Percentiles rank a stretch among this genome's conserved stretches.
phyloP scores from a whole-genome alignment of 768 basidiomycete species.

The Serendipita vermifera region DNA sequence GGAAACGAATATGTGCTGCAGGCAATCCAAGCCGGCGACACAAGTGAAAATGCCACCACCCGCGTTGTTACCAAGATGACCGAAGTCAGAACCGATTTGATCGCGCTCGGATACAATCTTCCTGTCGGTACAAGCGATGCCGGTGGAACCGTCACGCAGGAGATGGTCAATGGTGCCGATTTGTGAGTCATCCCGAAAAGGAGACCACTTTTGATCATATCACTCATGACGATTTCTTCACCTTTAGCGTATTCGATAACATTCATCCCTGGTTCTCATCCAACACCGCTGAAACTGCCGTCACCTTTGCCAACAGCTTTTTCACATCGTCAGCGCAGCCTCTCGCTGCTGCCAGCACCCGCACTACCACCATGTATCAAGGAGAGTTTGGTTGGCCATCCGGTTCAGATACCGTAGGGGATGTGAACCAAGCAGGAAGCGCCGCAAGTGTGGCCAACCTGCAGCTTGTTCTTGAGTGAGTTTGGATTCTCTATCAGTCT shows the following conservation, averaged over 20 bases:
- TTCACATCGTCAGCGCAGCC: neutral
- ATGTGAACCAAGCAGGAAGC: neutral
- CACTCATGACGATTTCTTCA: neutral
- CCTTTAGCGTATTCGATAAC: too few species aligned
- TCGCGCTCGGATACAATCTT: neutral
- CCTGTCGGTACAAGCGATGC: conserved; percentile 2
- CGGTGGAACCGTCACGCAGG: neutral
- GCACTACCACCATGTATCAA: conserved; percentile 2
- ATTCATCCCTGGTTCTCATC: neutral
- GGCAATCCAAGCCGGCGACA: neutral
- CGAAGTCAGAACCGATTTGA: neutral
- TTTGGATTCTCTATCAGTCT: too few species aligned
- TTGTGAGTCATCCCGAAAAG: neutral
- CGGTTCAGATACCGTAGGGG: neutral
- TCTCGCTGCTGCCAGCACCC: neutral
- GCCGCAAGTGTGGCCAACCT: conserved; percentile 1
- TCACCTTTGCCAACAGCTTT: neutral
- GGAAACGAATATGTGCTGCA: conserved; percentile 10
- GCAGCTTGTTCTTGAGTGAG: conserved; percentile 6
- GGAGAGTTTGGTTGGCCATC: conserved; percentile 12
- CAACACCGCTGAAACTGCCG: neutral
- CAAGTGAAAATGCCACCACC: neutral
- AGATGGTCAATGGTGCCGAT: neutral
- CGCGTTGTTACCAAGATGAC: conserved; percentile 1
- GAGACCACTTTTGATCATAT: neutral